These are phyloP conservation scores for Podaxis mareebaensis DNA, from an alignment of 768 basidiomycete genomes.

Conservation along the genomic window DNA sequence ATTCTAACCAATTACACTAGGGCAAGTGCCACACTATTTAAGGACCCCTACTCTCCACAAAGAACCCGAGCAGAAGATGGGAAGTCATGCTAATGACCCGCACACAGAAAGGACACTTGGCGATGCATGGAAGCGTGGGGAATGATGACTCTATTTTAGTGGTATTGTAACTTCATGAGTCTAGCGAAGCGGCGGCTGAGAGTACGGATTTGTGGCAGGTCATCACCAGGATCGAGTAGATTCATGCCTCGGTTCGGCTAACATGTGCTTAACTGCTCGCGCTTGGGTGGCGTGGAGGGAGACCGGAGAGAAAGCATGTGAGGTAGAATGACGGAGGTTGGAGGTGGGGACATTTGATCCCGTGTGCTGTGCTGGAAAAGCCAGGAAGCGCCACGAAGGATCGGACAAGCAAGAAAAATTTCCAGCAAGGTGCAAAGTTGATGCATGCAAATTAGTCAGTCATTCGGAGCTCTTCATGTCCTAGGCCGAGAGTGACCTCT, in stretches of 20 bases:
- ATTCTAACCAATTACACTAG: too few species aligned
- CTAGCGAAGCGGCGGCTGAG: not conserved
- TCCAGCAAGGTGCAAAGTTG: not conserved
- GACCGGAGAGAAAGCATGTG: not conserved
- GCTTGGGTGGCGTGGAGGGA: not conserved
- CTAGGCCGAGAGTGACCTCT: not conserved
- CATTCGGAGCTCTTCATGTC: not conserved
- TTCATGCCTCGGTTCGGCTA: not conserved
- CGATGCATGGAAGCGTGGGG: not conserved
- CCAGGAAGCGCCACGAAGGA: slow-evolving; percentile 7
- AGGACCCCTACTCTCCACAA: not conserved
- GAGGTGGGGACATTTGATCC: not conserved
- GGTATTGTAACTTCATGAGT: not conserved
- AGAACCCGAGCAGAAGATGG: not conserved
- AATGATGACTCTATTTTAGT: not conserved
- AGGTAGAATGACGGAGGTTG: not conserved
- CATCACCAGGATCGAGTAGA: not conserved
- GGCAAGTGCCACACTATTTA: not conserved
- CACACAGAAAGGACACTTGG: not conserved
- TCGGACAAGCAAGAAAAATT: not conserved
- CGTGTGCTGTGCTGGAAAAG: slow-evolving; percentile 8
- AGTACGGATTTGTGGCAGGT: too few species aligned
- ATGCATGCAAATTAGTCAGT: not conserved
- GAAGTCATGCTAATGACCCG: not conserved
- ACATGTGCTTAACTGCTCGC: not conserved